Percentiles rank a stretch among this genome's conserved stretches.
These are phyloP conservation scores for Exserohilum rostratum DNA, from an alignment of 2,329 filamentous ascomycete species.

Conservation along the genomic window DNA sequence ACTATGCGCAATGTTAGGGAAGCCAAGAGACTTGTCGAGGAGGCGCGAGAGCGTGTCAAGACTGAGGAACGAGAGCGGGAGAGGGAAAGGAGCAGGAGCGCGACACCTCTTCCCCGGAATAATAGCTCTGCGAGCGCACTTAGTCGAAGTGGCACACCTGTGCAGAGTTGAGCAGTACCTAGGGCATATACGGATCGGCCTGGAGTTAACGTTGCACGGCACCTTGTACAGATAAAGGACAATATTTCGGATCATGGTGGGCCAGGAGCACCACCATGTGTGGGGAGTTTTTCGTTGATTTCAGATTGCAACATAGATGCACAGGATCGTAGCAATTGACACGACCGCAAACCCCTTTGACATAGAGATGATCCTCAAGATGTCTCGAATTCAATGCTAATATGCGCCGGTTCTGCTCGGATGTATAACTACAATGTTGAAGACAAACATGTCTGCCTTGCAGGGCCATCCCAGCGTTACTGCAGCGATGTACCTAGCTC, in stretches of 20 bases:
- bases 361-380: too few relatives aligned
- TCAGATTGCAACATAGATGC: not conserved
- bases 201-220: not conserved
- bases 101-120: constrained; percentile 29
- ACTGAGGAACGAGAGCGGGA: constrained; percentile 39
- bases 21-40: constrained; percentile 43
- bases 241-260: not conserved
- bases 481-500: not conserved
- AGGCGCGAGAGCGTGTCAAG: constrained; percentile 41
- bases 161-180: constrained; percentile 10
- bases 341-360: not conserved
- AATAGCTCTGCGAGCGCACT: constrained; percentile 29
- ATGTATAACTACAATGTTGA: not conserved
- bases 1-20: constrained; percentile 42
- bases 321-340: not conserved
- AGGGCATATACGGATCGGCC: not conserved
- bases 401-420: not conserved
- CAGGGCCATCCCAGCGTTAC: not conserved
- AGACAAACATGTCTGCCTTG: not conserved
- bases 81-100: constrained; percentile 31
- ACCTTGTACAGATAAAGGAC: constrained; percentile 12
- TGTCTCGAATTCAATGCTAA: too few relatives aligned
- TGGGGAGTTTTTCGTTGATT: not conserved
- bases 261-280: not conserved
- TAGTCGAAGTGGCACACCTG: constrained; percentile 31